A percentile compares a stretch with the other conserved stretches of the same genome.
phyloP scores from a whole-genome alignment of 768 basidiomycete genomes.

The Pisolithus microcarpus region DNA sequence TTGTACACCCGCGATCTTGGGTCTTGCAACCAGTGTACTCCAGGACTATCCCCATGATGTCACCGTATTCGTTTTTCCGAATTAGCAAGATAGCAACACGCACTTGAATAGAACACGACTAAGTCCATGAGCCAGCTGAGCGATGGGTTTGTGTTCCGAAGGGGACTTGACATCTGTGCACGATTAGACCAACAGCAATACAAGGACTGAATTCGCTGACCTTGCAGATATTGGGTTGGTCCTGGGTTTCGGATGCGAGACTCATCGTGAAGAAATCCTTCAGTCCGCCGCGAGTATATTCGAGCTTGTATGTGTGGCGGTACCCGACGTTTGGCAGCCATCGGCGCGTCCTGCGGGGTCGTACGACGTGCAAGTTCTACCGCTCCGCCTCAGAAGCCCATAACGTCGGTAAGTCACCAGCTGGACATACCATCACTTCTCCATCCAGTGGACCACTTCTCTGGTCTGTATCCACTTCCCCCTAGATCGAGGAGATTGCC shows the following conservation, averaged over 20 bases:
- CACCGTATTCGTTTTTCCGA: background rate
- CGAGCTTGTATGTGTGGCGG: conserved; percentile 17
- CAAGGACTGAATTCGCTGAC: background rate
- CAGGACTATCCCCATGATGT: conserved; percentile 49
- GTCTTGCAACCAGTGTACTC: conserved; percentile 85
- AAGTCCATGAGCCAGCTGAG: conserved; percentile 57
- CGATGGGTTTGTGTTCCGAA: conserved; percentile 46
- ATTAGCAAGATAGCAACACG: conserved; percentile 15
- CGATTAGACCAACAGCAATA: background rate
- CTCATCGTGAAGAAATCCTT: conserved; percentile 12
- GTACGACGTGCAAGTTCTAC: conserved; percentile 13
- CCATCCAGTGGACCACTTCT: conserved; percentile 13
- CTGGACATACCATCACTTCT: conserved; percentile 20
- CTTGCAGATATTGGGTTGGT: conserved; percentile 11
- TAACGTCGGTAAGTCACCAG: background rate
- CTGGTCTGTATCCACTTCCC: conserved; percentile 4
- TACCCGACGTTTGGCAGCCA: conserved; percentile 4
- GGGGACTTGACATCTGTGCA: conserved; percentile 38
- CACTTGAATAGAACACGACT: conserved; percentile 74
- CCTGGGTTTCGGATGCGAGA: background rate
- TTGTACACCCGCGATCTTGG: conserved; percentile 82
- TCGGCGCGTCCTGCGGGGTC: background rate
- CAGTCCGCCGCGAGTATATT: conserved; percentile 21
- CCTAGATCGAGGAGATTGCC: background rate
- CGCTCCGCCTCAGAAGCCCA: background rate